Base-by-base conservation (phyloP, 345 rosid genomes). In the Gynandropsis gynandra region DNA sequence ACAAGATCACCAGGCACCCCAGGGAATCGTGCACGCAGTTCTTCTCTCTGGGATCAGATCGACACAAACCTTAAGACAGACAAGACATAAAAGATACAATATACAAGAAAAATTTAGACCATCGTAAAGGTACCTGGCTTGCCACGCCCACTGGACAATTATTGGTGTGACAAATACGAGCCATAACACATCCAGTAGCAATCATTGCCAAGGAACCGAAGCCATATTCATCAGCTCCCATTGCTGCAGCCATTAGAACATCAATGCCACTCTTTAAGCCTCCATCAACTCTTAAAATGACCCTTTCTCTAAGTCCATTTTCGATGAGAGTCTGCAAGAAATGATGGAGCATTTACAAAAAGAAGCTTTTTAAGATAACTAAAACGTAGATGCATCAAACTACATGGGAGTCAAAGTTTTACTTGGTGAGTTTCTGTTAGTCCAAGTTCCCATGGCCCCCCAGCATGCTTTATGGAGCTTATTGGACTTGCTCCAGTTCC, bases 381-480 rank as follows among this genome's bases (percentile, higher is more conserved):
- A 15, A 45, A 41, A 13, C 4, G 9, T 39, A 52, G 16, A 43
- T 16, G 38, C 9, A n/a, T 20, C 39, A 31, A 38, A 45, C 1
- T 27, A 64, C 15, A 54, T 43, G 34, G 11, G 32, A 11, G 20
- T 13, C 47, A 60, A 50, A 44, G n/a, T 42, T 48, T 52, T 54
- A 92, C 96, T 82, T 92, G 96, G 73, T 87, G 81, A 42, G 88
- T 75, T 76, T 92, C 98, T n/a, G 95, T 78, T 39, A 92, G 69
- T 50, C 96, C 98, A 65, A 92, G 94, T 59, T 92, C 98, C 98
- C 96, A 92, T 21, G 98, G 98, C 18, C 98, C 98, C 68, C 98
- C 96, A 58, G 98, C 98, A 64, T 92, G 96, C 71, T 92, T 92
- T 59, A 87, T 92, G 55, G 98, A 92, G 69, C 96, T 92, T 70